Evolutionary conservation across 805 yeast genomes (phyloP).

Genomic region (Starmerella sp.): DNA sequence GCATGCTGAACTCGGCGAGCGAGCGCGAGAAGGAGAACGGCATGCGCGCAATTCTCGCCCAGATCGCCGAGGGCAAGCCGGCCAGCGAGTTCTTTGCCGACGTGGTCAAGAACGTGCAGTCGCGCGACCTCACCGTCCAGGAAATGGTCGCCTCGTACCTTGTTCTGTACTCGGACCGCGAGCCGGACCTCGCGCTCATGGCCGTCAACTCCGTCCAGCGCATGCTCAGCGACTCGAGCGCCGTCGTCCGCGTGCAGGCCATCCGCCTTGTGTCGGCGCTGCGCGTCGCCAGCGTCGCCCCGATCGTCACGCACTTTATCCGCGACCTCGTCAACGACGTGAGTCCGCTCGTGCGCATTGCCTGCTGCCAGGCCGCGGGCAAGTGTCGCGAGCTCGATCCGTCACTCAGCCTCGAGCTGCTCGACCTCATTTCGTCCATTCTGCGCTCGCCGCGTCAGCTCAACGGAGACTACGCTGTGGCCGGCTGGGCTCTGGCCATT

Average conservation of each 20-base stretch:
- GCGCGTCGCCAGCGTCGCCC: slow-evolving; percentile 65
- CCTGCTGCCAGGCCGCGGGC: slow-evolving; percentile 65
- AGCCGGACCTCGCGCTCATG: slow-evolving; percentile 80
- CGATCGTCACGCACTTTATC: slow-evolving; percentile 64
- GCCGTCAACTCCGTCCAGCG: slow-evolving; percentile 89
- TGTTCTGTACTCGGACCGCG: slow-evolving; percentile 63
- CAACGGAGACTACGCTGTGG: slow-evolving; percentile 43
- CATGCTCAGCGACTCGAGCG: slow-evolving; percentile 51
- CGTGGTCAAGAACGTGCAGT: slow-evolving; percentile 81
- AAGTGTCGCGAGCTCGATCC: slow-evolving; percentile 41
- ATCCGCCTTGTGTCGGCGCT: slow-evolving; percentile 76
- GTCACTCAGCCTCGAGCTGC: slow-evolving; percentile 39
- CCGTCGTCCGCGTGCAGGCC: slow-evolving; percentile 59
- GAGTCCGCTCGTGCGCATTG: slow-evolving; percentile 65
- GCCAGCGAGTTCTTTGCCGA: slow-evolving; percentile 45
- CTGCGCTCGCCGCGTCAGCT: slow-evolving; percentile 44
- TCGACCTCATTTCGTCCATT: slow-evolving; percentile 40
- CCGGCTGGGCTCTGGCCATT: slow-evolving; percentile 55
- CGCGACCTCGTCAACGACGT: slow-evolving; percentile 58
- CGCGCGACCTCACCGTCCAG: slow-evolving; percentile 51
- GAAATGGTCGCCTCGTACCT: slow-evolving; percentile 69
- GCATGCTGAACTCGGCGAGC: slow-evolving; percentile 53
- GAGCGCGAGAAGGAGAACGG: slow-evolving; percentile 56
- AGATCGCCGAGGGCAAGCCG: slow-evolving; percentile 28
- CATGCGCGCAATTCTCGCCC: slow-evolving; percentile 40